Base-by-base conservation (phyloP, 1,284 basidiomycete species). In the Ganoderma sp. region DNA sequence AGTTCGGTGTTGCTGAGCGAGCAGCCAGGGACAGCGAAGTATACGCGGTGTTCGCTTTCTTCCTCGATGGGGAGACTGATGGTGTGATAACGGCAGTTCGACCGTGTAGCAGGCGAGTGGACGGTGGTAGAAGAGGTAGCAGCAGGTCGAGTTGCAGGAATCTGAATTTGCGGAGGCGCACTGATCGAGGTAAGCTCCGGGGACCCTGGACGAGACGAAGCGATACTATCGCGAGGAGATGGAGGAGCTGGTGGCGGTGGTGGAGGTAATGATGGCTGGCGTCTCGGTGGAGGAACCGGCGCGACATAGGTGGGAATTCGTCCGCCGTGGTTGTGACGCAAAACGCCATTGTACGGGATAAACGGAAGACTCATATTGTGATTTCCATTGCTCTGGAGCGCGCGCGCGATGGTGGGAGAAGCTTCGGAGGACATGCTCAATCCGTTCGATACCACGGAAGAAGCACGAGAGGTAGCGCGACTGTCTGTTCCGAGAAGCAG, bases 11-110 rank as follows among this genome's bases (percentile, higher is more conserved):
- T 82, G 39, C 82, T 83, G 56, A 91, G 81, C 19, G 88, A 86
- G 71, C 89, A 91, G 2, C 88, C 88, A 0, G 89, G 89, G 10
- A 90, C 87, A 32, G 89, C 81, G 78, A 91, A 91, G 71, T 73
- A 84, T 17, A 88, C 77, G 12, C 85, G 84, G 37, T 81, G 82
- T 2, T 28, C 37, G 25, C 84, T 84, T 54, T 81, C 79, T 67
- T 87, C 85, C 62, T 84, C 83, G 43, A 79, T 80, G 0, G 88
- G 88, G 17, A 91, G 75, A 71, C 87, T 88, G 74, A 91, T 87
- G 67, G 84, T 87, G 74, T 88, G 88, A 77, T 87, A 91, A 50
- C 86, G 85, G 70, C 89, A 91, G 67, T 90, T 84, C 3, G 89
- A 90, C 6, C 89, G 84, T 17, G 82, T 82, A 25, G 80, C 74